Conservation (phyloP, 2,329 filamentous ascomycete genomes). For the Beauveria varroae region DNA sequence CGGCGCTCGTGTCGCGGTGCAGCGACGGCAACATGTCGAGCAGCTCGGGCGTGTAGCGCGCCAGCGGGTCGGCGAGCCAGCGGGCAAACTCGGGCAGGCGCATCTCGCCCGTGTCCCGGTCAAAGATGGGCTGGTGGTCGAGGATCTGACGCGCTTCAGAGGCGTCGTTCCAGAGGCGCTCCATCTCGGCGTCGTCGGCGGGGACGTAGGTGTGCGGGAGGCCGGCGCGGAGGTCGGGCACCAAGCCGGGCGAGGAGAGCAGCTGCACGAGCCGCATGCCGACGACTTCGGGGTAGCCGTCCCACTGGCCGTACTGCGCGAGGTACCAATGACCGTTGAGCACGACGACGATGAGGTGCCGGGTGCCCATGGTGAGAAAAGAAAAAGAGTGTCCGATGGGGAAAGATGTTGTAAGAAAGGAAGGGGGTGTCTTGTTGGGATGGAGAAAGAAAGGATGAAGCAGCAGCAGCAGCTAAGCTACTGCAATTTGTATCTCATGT, state of each 20-base stretch:
- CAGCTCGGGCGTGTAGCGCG: not conserved
- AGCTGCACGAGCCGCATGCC: not conserved
- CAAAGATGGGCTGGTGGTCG: not conserved
- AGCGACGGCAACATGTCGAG: conserved; percentile 5
- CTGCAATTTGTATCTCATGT: not conserved
- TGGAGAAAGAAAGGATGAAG: too few relatives aligned
- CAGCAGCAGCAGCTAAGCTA: too few relatives aligned
- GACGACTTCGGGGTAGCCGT: conserved; percentile 2
- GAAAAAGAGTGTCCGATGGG: not conserved
- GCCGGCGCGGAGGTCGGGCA: not conserved
- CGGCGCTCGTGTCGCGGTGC: not conserved
- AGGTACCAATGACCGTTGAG: not conserved
- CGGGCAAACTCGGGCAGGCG: not conserved
- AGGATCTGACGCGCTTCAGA: not conserved
- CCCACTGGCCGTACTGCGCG: conserved; percentile 7
- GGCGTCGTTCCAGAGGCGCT: not conserved
- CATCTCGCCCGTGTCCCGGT: not conserved
- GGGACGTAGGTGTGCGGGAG: conserved; percentile 5
- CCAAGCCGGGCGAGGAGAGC: not conserved
- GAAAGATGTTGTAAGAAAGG: not conserved
- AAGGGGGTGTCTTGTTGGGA: not conserved
- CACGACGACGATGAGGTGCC: conserved; percentile 10
- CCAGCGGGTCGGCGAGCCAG: not conserved
- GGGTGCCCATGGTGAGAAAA: conserved; percentile 3
- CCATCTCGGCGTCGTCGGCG: not conserved